These are phyloP conservation scores for Paraleonurus japonicus DNA, from an alignment of 257 asterid species.

Conservation along the genomic window DNA sequence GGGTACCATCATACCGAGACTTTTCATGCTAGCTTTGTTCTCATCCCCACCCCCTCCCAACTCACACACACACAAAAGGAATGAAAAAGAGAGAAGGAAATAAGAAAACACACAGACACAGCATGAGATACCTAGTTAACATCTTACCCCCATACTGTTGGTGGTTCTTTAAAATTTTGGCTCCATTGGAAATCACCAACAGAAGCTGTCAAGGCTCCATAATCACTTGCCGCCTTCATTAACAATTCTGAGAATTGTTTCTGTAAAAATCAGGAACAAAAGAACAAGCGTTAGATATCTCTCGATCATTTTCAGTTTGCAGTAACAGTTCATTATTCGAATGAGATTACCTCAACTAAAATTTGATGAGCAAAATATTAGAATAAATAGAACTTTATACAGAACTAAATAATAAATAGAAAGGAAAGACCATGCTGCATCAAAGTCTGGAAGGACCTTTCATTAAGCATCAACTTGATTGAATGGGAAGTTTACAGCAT, in stretches of 20 bases:
- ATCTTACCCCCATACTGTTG: conserved; percentile 93
- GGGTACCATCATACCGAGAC: not conserved
- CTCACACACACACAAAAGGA: not conserved
- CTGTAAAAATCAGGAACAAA: conserved; percentile 41
- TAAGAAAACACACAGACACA: not conserved
- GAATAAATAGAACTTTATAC: not conserved
- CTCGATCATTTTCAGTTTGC: not conserved
- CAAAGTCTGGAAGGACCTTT: conserved; percentile 1
- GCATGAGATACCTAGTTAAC: conserved; percentile 12
- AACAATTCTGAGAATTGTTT: conserved; percentile 95
- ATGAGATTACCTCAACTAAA: not conserved
- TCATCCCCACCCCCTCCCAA: not conserved
- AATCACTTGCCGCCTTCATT: conserved; percentile 97
- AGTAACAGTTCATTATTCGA: conserved; percentile 1
- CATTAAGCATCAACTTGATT: not conserved
- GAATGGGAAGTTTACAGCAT: not conserved
- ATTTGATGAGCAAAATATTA: not conserved
- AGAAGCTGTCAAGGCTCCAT: conserved; percentile 92
- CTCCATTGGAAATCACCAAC: conserved; percentile 94
- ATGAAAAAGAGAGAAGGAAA: not conserved
- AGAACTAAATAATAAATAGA: not conserved
- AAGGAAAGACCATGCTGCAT: not conserved
- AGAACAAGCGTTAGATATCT: conserved; percentile 4
- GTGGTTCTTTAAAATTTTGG: conserved; percentile 94
- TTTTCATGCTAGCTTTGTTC: not conserved